Evolutionary conservation across 495 filamentous ascomycete species (phyloP), one percentile per base, ranked within the genome.

Genomic region (Choiromyces venosus): DNA sequence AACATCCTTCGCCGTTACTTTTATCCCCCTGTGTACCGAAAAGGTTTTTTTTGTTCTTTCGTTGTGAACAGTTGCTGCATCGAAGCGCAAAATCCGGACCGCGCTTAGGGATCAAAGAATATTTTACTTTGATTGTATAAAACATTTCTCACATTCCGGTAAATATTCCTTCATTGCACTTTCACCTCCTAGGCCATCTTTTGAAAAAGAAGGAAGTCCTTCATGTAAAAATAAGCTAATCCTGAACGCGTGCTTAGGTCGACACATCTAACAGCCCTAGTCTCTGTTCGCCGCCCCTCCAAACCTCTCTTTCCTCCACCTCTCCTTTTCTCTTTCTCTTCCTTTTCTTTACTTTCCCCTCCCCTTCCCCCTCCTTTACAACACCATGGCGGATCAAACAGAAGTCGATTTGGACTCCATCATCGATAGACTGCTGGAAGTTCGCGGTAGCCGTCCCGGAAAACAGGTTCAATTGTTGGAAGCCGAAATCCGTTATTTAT

Each of bases 331-430:
- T 68, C 70, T 71, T 74, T 75, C 74, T 71, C 70, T 66, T 80
- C 71, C 69, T 68, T 77, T 67, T 65, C 42, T 66, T 35, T 35
- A 36, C 25, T 29, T 35, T 42, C 46, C 52, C 33, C 66, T 67
- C 42, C 38, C 71, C 56, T 67, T 39, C 37, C 65, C 73, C 73
- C 78, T 74, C 75, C 64, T 69, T 69, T 75, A 74, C 39, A 35
- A 35, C 56, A 73, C 81, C 64, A 99, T 99, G 95, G 94, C 96
- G 85, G 96, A 98, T 85, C 89, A 93, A 84, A 90, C 91, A 83
- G 95, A 99, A 83, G 94, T 98, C 83, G 96, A 99, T 86, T 87
- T 99, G 85, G 96, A 99, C 83, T 97, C 95, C 79, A 96, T 99
- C 87, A 99, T 99, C 84, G 95, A 99, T 84, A 88, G 95, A 85